Evolutionary conservation across 176 grass and related monocot species (phyloP), one percentile per base, ranked within the genome.

Genomic region (Alopecurus myosuroides): DNA sequence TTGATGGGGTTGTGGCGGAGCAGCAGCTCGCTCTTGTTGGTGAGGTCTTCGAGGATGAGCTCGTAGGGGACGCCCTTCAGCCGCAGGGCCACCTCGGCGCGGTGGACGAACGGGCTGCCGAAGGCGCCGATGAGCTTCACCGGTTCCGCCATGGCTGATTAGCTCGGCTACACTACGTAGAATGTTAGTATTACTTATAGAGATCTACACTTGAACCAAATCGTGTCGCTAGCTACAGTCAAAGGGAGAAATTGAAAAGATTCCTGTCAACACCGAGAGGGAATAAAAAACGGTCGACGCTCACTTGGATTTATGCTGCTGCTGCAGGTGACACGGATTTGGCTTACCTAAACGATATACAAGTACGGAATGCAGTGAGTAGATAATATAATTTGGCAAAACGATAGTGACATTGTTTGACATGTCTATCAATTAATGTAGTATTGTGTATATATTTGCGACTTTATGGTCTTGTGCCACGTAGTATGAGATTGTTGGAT

Each of bases 21-120:
- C 30, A 94, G 79, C 65, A 86, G 50, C 12, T 85, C 65, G 48
- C 88, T 88, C 76, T 93, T 93, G 85, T 77, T 80, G 13, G 3
- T 11, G 22, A 86, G 41, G 44, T 94, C 73, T 22, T 80, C 77
- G 1, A 35, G 41, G 42, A 80, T 67, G 28, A 80, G 78, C 42
- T 80, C 29, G 7, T 66, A 80, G 0, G 57, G 40, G 10, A 80
- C 77, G 19, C 40, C 77, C 41, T 80, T 80, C 2, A 81, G 61
- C 7, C 30, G 29, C 42, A 81, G 42, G 20, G 78, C 41, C 0
- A 67, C 41, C 20, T 80, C 42, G 7, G 29, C 78, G 9, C 78
- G 78, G 78, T 80, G 78, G 78, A 14, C 11, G 41, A n/a, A 66
- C 0, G 41, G 19, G 28, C 60, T 80, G 41, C 12, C 28, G 19